A percentile compares a stretch with the other conserved stretches of the same genome.
Evolutionary conservation across 768 basidiomycete genomes (phyloP).

Genomic region (Panus rudis): DNA sequence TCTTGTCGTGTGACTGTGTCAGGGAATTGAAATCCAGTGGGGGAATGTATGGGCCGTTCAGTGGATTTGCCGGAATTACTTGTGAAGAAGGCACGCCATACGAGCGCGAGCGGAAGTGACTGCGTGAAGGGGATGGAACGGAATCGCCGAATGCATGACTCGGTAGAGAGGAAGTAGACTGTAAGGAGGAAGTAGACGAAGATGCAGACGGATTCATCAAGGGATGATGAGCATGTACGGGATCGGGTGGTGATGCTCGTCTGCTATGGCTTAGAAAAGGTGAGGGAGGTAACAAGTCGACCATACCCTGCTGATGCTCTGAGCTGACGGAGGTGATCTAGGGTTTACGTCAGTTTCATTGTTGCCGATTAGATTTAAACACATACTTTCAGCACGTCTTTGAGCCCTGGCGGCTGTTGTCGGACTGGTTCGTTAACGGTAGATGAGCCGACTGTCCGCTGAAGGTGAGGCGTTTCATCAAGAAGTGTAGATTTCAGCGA

Average conservation of each 20-base stretch:
- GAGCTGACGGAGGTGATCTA: slow-evolving; percentile 63
- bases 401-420: slow-evolving; percentile 45
- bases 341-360: slow-evolving; percentile 1
- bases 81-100: slow-evolving; percentile 17
- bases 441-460: no score
- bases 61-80: slow-evolving; percentile 13
- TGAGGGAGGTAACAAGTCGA: slow-evolving; percentile 70
- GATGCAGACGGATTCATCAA: slow-evolving; percentile 26
- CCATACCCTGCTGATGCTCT: slow-evolving; percentile 61
- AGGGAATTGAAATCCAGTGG: slow-evolving; percentile 65
- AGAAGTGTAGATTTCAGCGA: no score
- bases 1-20: slow-evolving; percentile 46
- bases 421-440: no score
- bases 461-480: no score
- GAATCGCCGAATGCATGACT: slow-evolving; percentile 19
- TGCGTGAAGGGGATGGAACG: slow-evolving; percentile 11
- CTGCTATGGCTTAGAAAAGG: slow-evolving; percentile 32
- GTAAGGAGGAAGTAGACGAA: slow-evolving; percentile 33
- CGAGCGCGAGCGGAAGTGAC: slow-evolving; percentile 15
- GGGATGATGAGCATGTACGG: neutral
- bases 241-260: neutral
- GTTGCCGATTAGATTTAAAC: neutral
- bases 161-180: slow-evolving; percentile 26
- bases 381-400: slow-evolving; percentile 65
- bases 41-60: slow-evolving; percentile 39